Evolutionary conservation across 2,329 filamentous ascomycete genomes (phyloP), one percentile per base, ranked within the genome.

Genomic region (Stenocarpella maydis): DNA sequence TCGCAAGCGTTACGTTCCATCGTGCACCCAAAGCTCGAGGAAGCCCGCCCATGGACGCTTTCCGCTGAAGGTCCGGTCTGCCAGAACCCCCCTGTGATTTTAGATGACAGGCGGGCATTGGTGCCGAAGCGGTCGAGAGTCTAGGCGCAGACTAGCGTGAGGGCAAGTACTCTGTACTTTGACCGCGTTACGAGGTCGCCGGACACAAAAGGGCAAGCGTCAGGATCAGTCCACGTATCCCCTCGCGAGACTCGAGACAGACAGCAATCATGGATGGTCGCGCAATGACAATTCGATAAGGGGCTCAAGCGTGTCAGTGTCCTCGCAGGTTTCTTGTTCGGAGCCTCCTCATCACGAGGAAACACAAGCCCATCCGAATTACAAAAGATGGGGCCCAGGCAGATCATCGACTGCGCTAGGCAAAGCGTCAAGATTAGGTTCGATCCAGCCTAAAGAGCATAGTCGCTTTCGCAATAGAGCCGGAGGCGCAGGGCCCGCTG

Each of bases 371-470:
- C 28, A 39, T 47, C 50, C 50, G 52, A 52, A 65, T 52, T 53
- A 34, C 64, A n/a, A 58, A 67, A 63, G n/a, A 37, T 43, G 61
- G 52, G n/a, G 41, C 52, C 31, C 41, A 17, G 52, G 64, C 64
- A 52, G 41, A 19, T 47, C 21, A 21, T 47, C 10, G 52, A 49
- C 39, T 37, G 39, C 52, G 52, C 64, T 67, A 67, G 64, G 39
- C 21, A 49, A 47, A 24, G 49, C 64, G 52, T 67, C 64, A 41
- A 39, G 64, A 55, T 67, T 67, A 63, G 58, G 58, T 63, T 63
- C 58, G 58, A 63, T 63, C 58, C 28, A n/a, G 41, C 28, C 58
- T 37, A 63, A 19, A 63, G 28, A n/a, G 17, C n/a, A 21, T 49
- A 24, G 58, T 49, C 19, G n/a, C 28, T 17, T 34, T 47, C 58